A percentile compares a stretch with the other conserved stretches of the same genome.
phyloP scores from a whole-genome alignment of 2,329 filamentous ascomycete genomes.

The Phialemoniopsis sp. region DNA sequence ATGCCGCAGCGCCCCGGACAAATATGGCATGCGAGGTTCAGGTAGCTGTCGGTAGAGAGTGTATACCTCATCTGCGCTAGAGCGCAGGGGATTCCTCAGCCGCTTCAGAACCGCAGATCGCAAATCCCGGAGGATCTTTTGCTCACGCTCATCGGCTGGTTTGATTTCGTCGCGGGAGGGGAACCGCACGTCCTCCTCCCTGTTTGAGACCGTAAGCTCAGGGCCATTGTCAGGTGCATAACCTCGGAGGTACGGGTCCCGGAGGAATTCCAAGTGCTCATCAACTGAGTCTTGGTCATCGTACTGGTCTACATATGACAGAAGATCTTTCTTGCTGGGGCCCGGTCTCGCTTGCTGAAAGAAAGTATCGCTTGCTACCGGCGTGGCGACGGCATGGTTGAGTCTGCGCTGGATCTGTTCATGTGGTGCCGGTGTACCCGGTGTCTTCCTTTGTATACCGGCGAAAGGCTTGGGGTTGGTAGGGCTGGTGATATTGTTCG shows the following conservation, averaged over 20 bases:
- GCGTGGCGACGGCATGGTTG: no score
- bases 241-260: slow-evolving; percentile 48
- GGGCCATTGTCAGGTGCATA: slow-evolving; percentile 49
- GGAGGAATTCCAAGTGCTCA: slow-evolving; percentile 47
- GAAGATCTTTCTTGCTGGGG: slow-evolving; percentile 36
- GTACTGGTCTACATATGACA: slow-evolving; percentile 48
- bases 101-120: slow-evolving; percentile 30
- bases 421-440: neutral
- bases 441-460: no score
- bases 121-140: slow-evolving; percentile 31
- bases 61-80: slow-evolving; percentile 39
- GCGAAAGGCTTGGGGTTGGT: no score
- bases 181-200: slow-evolving; percentile 40
- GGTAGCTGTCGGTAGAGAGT: slow-evolving; percentile 45
- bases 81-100: slow-evolving; percentile 34
- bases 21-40: slow-evolving; percentile 45
- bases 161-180: slow-evolving; percentile 37
- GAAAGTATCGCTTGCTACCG: slow-evolving; percentile 1
- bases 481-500: no score
- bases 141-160: slow-evolving; percentile 26
- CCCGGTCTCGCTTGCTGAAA: slow-evolving; percentile 2
- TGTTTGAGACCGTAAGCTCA: slow-evolving; percentile 44
- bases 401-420: neutral
- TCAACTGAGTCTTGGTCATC: slow-evolving; percentile 42
- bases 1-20: slow-evolving; percentile 51